Base-by-base conservation (phyloP, 345 rosid species). In the Triadica sebifera region DNA sequence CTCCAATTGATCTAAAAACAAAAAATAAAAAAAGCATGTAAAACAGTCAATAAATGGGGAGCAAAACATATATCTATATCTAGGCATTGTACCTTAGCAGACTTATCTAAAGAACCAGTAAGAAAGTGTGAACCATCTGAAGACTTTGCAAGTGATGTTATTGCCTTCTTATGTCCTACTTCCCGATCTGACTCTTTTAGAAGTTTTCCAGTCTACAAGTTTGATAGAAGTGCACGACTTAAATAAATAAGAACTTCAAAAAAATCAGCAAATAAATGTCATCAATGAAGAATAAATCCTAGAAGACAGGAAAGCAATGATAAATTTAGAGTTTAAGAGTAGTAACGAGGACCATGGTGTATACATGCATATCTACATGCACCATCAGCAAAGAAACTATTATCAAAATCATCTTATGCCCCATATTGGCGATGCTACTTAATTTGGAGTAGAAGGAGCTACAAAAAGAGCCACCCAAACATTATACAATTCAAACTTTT, bases 101-200 rank as follows among this genome's bases (percentile, higher is more conserved):
- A 91, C 84, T 88, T 96, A 85, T 93, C 99, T 24, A 85, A 86
- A 71, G 99, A 93, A 69, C 98, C 99, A 4, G 95, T 89, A 60
- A 96, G 47, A 72, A 93, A 93, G 80, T 93, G 97, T 29, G 98
- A 90, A 68, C 90, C 87, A 80, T 96, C 99, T 22, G 85, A 85
- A 56, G 96, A 75, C 85, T 91, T 96, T 65, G 84, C 41, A 22
- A 96, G 92, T 17, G 99, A 93, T 38, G 98, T 87, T 73, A 96
- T 89, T 0, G 89, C 19, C 88, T 88, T 91, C 78, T 89, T 93
- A 79, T 93, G 99, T 70, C 99, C 97, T 47, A 79, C 72, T 84
- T 93, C 98, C 43, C 62, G 85, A 67, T 89, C 87, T 3, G 94
- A 81, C 80, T 90, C 91, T 58, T 82, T 86, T 67, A 96, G 84